Evolutionary conservation across 495 filamentous ascomycete species (phyloP).

Genomic region (Pseudomonodictys pantanalensis): DNA sequence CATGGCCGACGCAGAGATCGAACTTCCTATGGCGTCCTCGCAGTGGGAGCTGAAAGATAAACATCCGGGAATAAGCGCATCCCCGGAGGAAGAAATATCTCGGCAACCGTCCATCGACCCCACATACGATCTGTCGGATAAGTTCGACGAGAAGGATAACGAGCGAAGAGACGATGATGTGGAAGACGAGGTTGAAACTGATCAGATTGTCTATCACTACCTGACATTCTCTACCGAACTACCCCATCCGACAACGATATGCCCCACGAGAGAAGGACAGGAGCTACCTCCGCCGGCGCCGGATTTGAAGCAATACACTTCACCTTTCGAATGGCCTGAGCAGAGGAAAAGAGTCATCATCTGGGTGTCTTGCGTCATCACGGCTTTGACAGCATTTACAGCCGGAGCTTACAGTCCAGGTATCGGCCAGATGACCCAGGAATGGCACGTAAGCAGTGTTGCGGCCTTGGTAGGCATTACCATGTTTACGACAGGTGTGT

Average conservation of each 20-base stretch:
- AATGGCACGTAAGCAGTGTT: slow-evolving; percentile 61
- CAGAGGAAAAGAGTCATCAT: slow-evolving; percentile 69
- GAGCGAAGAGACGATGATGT: slow-evolving; percentile 5
- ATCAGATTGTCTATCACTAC: slow-evolving; percentile 62
- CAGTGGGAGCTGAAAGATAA: slow-evolving; percentile 2
- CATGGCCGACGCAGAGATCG: slow-evolving; percentile 35
- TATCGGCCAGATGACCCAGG: slow-evolving; percentile 56
- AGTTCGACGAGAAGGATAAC: slow-evolving; percentile 13
- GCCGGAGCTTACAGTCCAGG: slow-evolving; percentile 78
- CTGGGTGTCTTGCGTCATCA: slow-evolving; percentile 71
- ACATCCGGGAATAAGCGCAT: slow-evolving; percentile 25
- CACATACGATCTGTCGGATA: slow-evolving; percentile 17
- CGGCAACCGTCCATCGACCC: neutral
- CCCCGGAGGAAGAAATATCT: neutral
- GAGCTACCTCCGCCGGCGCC: slow-evolving; percentile 55
- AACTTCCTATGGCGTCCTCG: slow-evolving; percentile 27
- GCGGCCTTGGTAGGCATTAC: slow-evolving; percentile 77
- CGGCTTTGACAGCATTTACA: slow-evolving; percentile 74
- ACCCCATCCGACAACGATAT: slow-evolving; percentile 54
- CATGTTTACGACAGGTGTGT: slow-evolving; percentile 59
- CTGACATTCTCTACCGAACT: slow-evolving; percentile 69
- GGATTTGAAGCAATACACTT: slow-evolving; percentile 62
- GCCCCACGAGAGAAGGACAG: slow-evolving; percentile 38
- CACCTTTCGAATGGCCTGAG: slow-evolving; percentile 72
- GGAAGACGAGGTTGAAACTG: neutral